Evolutionary conservation across 2,329 filamentous ascomycete species (phyloP).

Genomic region (Fusarium bactridioides): DNA sequence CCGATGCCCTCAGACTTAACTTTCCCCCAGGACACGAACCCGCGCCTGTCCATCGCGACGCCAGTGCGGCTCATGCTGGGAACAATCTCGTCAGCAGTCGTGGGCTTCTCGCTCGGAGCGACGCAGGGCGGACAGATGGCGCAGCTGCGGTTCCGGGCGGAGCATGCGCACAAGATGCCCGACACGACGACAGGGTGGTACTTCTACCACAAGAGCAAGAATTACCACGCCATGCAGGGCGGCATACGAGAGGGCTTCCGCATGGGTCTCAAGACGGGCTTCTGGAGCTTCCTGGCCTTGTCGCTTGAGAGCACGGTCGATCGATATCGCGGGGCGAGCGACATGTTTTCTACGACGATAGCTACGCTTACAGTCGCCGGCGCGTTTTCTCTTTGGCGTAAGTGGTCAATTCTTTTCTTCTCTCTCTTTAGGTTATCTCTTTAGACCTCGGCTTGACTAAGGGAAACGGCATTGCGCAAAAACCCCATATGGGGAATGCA

Average conservation of each 20-base stretch:
- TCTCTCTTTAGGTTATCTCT: background rate
- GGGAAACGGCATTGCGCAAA: constrained; percentile 6
- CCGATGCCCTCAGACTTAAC: constrained; percentile 26
- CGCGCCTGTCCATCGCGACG: constrained; percentile 69
- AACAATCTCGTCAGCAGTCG: constrained; percentile 66
- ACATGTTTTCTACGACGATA: constrained; percentile 81
- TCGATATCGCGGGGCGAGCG: constrained; percentile 71
- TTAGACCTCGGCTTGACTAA: constrained; percentile 21
- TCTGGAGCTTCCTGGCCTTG: constrained; percentile 81
- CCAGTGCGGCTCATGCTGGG: constrained; percentile 72
- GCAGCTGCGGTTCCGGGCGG: constrained; percentile 86
- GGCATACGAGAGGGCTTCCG: constrained; percentile 80
- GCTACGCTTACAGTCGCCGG: constrained; percentile 87
- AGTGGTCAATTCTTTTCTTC: constrained; percentile 44
- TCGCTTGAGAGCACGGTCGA: constrained; percentile 87
- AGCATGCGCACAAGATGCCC: constrained; percentile 94
- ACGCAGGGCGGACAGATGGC: constrained; percentile 77
- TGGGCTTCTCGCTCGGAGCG: constrained; percentile 76
- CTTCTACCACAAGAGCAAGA: constrained; percentile 98
- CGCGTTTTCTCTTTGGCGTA: constrained; percentile 86
- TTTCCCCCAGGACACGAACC: constrained; percentile 44
- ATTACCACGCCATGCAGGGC: constrained; percentile 83
- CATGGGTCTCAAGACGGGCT: constrained; percentile 74
- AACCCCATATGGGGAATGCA: constrained; percentile 32
- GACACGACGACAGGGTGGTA: constrained; percentile 88